Percentiles rank a stretch among this genome's conserved stretches.
phyloP scores from a whole-genome alignment of 106 monocot species.

The Agapanthus africanus region DNA sequence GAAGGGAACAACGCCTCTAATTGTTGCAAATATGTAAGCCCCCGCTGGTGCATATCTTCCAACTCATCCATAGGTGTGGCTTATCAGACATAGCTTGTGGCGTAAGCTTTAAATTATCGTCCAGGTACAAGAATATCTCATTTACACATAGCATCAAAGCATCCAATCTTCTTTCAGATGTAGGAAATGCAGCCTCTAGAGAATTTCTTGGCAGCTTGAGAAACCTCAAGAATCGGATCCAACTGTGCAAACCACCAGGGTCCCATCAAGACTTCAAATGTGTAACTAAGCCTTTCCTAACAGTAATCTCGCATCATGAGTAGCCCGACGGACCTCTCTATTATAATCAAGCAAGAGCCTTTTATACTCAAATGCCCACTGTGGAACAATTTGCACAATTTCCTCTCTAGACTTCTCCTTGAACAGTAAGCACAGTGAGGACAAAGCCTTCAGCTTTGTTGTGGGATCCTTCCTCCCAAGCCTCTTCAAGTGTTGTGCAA shows the following conservation, averaged over 20 bases:
- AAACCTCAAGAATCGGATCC: slow-evolving; percentile 76
- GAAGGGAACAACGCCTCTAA: too few species aligned
- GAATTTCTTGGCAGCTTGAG: slow-evolving; percentile 83
- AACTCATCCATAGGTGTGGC: slow-evolving; percentile 79
- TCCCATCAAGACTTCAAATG: slow-evolving; percentile 95
- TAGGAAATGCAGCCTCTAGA: slow-evolving; percentile 85
- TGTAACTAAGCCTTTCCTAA: slow-evolving; percentile 86
- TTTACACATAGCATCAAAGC: slow-evolving; percentile 69
- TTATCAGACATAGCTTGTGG: slow-evolving; percentile 80
- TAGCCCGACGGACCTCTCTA: slow-evolving; percentile 83
- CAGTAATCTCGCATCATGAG: slow-evolving; percentile 61
- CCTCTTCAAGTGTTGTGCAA: slow-evolving; percentile 79
- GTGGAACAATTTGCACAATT: slow-evolving; percentile 65
- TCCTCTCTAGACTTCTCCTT: slow-evolving; percentile 66
- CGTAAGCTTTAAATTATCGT: slow-evolving; percentile 82
- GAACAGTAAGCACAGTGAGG: slow-evolving; percentile 48
- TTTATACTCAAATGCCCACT: slow-evolving; percentile 97
- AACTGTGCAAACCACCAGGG: slow-evolving; percentile 99
- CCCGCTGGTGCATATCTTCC: slow-evolving; percentile 88
- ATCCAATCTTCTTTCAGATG: slow-evolving; percentile 85
- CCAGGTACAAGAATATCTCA: slow-evolving; percentile 72
- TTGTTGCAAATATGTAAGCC: too few species aligned
- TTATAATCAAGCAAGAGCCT: slow-evolving; percentile 87
- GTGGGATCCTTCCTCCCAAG: slow-evolving; percentile 88
- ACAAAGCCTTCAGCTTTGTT: slow-evolving; percentile 94